Conservation (phyloP, 1,284 basidiomycete species). For the Pisolithus thermaeus region DNA sequence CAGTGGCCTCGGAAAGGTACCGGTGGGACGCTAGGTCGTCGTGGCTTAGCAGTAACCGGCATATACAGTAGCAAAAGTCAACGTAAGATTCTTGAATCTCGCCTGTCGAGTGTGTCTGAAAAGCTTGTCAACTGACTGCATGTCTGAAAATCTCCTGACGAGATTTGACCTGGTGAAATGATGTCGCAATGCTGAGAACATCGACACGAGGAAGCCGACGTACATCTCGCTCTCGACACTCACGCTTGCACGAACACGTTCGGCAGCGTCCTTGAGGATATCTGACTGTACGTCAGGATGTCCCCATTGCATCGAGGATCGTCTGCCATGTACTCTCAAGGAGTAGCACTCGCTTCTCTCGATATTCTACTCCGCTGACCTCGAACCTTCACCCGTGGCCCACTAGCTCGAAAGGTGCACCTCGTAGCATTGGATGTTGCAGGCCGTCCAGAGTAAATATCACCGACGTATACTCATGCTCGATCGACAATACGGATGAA, state of each 20-base stretch:
- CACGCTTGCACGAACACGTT: constrained; percentile 14
- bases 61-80: too few species aligned
- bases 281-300: constrained; percentile 7
- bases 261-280: constrained; percentile 20
- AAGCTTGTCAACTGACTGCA: too few species aligned
- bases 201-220: background rate
- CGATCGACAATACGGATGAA: constrained; percentile 36
- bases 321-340: constrained; percentile 21
- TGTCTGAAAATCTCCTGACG: too few species aligned
- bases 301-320: background rate
- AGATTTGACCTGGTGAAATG: too few species aligned
- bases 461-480: constrained; percentile 53
- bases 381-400: constrained; percentile 20
- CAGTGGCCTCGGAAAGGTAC: too few species aligned
- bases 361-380: constrained; percentile 14
- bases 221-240: constrained; percentile 25
- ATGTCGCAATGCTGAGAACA: too few species aligned
- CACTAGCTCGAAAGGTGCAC: constrained; percentile 19
- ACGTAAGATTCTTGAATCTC: too few species aligned
- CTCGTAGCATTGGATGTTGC: constrained; percentile 46
- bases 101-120: too few species aligned
- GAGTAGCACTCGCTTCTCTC: constrained; percentile 14
- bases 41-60: too few species aligned
- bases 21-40: too few species aligned
- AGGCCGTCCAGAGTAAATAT: constrained; percentile 49